Conservation (phyloP, 805 yeast genomes). For the Ogataea wickerhamii region DNA sequence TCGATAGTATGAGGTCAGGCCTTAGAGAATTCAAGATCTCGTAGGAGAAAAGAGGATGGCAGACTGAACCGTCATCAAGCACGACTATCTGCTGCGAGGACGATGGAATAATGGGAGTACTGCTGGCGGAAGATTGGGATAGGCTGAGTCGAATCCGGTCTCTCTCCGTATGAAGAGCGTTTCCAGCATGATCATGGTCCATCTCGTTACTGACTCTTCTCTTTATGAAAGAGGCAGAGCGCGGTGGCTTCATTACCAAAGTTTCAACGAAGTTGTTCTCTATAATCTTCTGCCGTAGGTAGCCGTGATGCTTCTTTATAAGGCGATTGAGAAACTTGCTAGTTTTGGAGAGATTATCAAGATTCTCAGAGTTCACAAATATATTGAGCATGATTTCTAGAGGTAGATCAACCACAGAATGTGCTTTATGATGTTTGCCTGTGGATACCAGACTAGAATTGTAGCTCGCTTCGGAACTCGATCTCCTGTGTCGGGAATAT, state of each 20-base stretch:
- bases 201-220: slow-evolving; percentile 19
- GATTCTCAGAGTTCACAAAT: slow-evolving; percentile 13
- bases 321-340: slow-evolving; percentile 9
- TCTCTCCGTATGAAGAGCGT: slow-evolving; percentile 17
- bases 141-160: slow-evolving; percentile 7
- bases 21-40: slow-evolving; percentile 4
- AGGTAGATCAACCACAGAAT: slow-evolving; percentile 15
- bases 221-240: slow-evolving; percentile 10
- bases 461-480: slow-evolving; percentile 14
- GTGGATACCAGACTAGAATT: too few species aligned
- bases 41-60: slow-evolving; percentile 3
- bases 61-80: slow-evolving; percentile 9
- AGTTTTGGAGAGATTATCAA: slow-evolving; percentile 6
- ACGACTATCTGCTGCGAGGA: slow-evolving; percentile 11
- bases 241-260: slow-evolving; percentile 2
- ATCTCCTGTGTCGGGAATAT: not conserved
- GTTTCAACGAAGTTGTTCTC: slow-evolving; percentile 7
- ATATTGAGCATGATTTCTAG: slow-evolving; percentile 19
- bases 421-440: too few species aligned
- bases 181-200: slow-evolving; percentile 18
- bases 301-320: slow-evolving; percentile 8
- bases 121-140: slow-evolving; percentile 1
- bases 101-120: not conserved
- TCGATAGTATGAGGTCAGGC: slow-evolving; percentile 12
- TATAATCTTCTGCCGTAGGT: slow-evolving; percentile 6